Evolutionary conservation across 495 filamentous ascomycete species (phyloP), one percentile per base, ranked within the genome.

Genomic region (Penicillium samsonianum): DNA sequence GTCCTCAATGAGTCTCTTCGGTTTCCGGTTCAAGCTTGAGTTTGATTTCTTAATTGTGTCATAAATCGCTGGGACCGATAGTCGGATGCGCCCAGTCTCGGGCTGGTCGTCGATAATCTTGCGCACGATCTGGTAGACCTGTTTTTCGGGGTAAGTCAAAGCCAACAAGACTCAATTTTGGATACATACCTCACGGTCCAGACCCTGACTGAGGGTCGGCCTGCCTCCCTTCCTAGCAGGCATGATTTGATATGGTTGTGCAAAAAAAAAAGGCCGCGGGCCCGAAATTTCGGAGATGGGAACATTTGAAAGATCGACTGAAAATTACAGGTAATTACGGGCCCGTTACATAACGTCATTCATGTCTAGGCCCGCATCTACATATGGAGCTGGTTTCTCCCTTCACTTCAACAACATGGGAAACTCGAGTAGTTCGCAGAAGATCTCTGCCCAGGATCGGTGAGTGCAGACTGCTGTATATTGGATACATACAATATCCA

Each of bases 41-140:
- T 96, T 96, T 4, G 90, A 95, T 59, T 78, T 78, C 64, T 90
- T 89, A 61, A 96, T 89, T 50, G 77, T 76, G 14, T 91, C 88
- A 67, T 92, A 94, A 10, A 95, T 83, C 1, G 71, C 70, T 1
- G 82, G 68, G 1, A 87, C 78, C 3, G 88, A 86, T 16, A 90
- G 69, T 14, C 74, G 73, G 19, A 71, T 58, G 31, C 65, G 61
- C 19, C 72, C 76, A 55, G 77, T 72, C 19, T 81, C 76, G 19
- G 75, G 67, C 57, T 84, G 81, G 55, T 89, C 84, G 62, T 90
- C 87, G 52, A 85, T 76, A 52, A 89, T 74, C 69, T 90, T 91
- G 60, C 81, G 78, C 58, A 92, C 84, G 51, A 92, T 76, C 69
- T 90, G 87, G 68, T 90, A 90, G 69, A 92, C 78, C 83, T 87